Percentiles rank a stretch among this genome's conserved stretches.
These are phyloP conservation scores for Suillus variegatus DNA, from an alignment of 768 basidiomycete genomes.

Conservation along the genomic window DNA sequence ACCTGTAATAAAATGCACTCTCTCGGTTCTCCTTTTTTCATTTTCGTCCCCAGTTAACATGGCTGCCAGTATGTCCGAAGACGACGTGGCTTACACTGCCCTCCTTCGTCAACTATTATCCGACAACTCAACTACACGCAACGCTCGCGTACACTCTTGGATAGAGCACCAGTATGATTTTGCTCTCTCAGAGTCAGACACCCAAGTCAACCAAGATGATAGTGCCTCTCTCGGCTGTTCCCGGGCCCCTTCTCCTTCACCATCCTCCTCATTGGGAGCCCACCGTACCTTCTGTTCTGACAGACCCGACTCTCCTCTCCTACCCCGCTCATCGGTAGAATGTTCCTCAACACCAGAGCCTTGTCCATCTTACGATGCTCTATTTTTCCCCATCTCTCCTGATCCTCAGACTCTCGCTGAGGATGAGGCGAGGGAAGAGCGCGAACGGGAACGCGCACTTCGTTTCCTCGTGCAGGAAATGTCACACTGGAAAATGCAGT, in stretches of 20 bases:
- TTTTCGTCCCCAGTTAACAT: constrained; percentile 4
- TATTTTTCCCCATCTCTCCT: constrained; percentile 32
- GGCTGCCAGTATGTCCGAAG: constrained; percentile 27
- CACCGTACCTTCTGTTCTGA: constrained; percentile 25
- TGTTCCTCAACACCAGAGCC: constrained; percentile 17
- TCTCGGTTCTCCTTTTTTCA: background rate
- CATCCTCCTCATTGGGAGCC: constrained; percentile 33
- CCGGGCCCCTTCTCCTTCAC: constrained; percentile 26
- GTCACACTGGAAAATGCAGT: constrained; percentile 26
- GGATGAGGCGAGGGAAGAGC: constrained; percentile 23
- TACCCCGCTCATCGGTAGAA: constrained; percentile 28
- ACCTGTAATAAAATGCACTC: constrained; percentile 23
- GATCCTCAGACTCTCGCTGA: constrained; percentile 6
- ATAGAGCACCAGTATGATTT: constrained; percentile 39
- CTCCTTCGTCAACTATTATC: constrained; percentile 31
- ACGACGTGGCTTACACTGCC: constrained; percentile 31
- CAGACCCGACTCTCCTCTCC: constrained; percentile 32
- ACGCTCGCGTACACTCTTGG: constrained; percentile 35
- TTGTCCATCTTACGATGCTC: constrained; percentile 34
- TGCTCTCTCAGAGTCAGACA: constrained; percentile 29
- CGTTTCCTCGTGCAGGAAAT: constrained; percentile 39
- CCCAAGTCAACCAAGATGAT: background rate
- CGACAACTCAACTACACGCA: constrained; percentile 22
- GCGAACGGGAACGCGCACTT: constrained; percentile 36
- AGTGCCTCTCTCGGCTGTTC: background rate